Evolutionary conservation across 768 basidiomycete species (phyloP).

Genomic region (Lactarius hengduanensis): DNA sequence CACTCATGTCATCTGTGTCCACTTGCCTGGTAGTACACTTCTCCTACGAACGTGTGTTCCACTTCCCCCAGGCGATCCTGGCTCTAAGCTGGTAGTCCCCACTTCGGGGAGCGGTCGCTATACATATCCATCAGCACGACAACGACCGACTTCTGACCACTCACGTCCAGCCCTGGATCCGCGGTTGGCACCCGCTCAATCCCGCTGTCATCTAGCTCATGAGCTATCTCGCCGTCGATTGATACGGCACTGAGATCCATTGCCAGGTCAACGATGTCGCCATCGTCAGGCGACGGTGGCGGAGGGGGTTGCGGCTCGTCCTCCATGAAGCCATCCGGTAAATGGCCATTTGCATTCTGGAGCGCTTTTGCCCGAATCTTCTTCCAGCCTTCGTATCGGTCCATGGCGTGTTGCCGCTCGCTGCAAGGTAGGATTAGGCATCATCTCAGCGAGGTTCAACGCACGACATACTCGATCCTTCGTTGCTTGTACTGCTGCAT

Average conservation of each 20-base stretch:
- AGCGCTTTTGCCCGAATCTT: conserved; percentile 75
- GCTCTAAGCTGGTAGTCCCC: conserved; percentile 53
- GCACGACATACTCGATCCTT: conserved; percentile 60
- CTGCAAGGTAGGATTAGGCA: conserved; percentile 41
- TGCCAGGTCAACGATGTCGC: conserved; percentile 83
- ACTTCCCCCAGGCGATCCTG: conserved; percentile 48
- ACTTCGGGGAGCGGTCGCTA: conserved; percentile 70
- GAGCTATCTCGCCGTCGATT: conserved; percentile 63
- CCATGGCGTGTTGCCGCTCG: conserved; percentile 82
- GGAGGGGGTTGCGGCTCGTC: conserved; percentile 73
- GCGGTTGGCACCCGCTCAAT: conserved; percentile 90
- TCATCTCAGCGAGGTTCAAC: neutral
- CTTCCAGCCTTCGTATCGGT: conserved; percentile 89
- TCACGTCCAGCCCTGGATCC: conserved; percentile 83
- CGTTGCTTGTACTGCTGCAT: conserved; percentile 92
- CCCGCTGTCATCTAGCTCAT: conserved; percentile 75
- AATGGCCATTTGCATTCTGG: conserved; percentile 63
- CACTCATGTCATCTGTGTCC: neutral
- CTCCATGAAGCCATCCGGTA: conserved; percentile 71
- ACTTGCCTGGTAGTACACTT: conserved; percentile 84
- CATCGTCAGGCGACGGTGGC: conserved; percentile 76
- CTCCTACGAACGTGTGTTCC: conserved; percentile 89
- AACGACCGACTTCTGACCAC: conserved; percentile 38
- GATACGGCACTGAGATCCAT: conserved; percentile 86
- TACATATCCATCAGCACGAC: conserved; percentile 25